phyloP scores from a whole-genome alignment of 495 filamentous ascomycete genomes.

The Penicillium cosmopolitanum region DNA sequence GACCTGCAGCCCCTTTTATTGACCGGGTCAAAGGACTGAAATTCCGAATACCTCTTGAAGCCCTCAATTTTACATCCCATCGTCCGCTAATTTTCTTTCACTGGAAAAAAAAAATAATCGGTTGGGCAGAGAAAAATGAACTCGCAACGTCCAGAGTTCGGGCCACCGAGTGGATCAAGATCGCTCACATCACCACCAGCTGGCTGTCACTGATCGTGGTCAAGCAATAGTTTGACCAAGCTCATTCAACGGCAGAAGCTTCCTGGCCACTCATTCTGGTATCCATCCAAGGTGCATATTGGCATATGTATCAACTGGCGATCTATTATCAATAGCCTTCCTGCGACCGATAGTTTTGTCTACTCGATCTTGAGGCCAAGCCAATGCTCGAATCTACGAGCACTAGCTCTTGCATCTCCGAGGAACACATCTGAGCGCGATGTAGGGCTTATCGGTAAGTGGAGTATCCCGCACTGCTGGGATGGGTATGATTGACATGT shows the following conservation, averaged over 20 bases:
- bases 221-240: not conserved
- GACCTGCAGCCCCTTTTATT: not conserved
- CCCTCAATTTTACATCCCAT: not conserved
- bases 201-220: not conserved
- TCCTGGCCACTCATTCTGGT: not conserved
- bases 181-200: not conserved
- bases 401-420: not conserved
- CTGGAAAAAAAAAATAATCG: no score
- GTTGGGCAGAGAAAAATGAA: no score
- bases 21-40: not conserved
- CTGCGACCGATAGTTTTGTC: not conserved
- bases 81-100: not conserved
- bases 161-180: slow-evolving; percentile 1
- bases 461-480: not conserved
- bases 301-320: not conserved
- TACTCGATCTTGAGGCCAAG: not conserved
- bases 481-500: not conserved
- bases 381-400: not conserved
- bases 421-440: not conserved
- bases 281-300: not conserved
- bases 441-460: slow-evolving; percentile 2
- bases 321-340: slow-evolving; percentile 1
- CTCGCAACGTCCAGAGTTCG: not conserved
- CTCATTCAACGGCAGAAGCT: not conserved
- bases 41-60: not conserved